These are phyloP conservation scores for Pythium oligandrum DNA, from an alignment of 352 stramenopile species.

Conservation along the genomic window DNA sequence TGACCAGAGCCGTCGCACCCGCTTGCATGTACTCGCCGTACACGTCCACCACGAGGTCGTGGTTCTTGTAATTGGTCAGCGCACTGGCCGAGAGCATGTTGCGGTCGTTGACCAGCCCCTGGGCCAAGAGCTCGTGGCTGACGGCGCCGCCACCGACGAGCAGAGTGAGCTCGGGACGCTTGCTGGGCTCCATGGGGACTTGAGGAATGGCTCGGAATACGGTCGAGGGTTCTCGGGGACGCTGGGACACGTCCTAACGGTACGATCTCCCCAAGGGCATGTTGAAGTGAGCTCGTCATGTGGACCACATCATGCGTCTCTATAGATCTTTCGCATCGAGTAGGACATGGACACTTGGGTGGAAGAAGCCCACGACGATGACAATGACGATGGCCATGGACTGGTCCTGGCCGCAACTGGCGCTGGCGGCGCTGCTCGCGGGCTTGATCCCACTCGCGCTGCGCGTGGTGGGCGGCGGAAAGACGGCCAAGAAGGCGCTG, in stretches of 20 bases:
- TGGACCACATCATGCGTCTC: no score
- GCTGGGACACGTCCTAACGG: no score
- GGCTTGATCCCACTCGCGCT: slow-evolving; percentile 47
- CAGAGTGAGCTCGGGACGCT: neutral
- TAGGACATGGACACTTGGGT: no score
- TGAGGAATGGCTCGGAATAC: no score
- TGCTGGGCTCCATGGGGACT: no score
- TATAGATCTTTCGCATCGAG: no score
- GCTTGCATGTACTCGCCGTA: slow-evolving; percentile 75
- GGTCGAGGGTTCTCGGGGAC: no score
- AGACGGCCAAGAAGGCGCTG: slow-evolving; percentile 16
- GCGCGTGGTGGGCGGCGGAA: slow-evolving; percentile 42
- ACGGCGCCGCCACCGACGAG: slow-evolving; percentile 62
- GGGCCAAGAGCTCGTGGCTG: slow-evolving; percentile 79
- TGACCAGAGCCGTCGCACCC: slow-evolving; percentile 79
- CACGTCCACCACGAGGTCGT: slow-evolving; percentile 61
- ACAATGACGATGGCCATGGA: slow-evolving; percentile 8
- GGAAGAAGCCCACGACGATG: no score
- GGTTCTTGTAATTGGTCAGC: slow-evolving; percentile 57
- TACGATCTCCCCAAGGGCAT: no score
- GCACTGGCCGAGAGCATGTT: slow-evolving; percentile 88
- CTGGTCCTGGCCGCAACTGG: slow-evolving; percentile 34
- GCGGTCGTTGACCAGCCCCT: slow-evolving; percentile 82
- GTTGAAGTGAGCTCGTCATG: no score
- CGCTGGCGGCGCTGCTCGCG: slow-evolving; percentile 24